phyloP scores from a whole-genome alignment of 2,329 filamentous ascomycete species.

The Colletotrichum euphorbiae region DNA sequence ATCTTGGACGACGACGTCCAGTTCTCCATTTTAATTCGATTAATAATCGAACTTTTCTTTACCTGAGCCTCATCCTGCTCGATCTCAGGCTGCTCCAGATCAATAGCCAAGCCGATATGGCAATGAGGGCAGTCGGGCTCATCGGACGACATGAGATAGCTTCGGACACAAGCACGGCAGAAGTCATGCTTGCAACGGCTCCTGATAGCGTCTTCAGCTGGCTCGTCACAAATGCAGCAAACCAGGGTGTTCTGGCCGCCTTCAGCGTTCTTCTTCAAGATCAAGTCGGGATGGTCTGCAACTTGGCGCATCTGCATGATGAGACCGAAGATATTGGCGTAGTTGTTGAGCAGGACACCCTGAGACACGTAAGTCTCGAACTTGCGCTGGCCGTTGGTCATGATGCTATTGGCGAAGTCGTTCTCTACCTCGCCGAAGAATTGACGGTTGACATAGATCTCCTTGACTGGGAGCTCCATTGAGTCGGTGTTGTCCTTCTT shows the following conservation, averaged over 20 bases:
- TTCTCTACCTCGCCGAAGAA: constrained; percentile 98
- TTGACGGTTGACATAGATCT: constrained; percentile 90
- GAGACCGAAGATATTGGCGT: constrained; percentile 97
- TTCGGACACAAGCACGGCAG: constrained; percentile 55
- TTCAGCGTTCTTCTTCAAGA: constrained; percentile 87
- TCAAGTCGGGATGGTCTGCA: constrained; percentile 93
- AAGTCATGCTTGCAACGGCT: constrained; percentile 91
- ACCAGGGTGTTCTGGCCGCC: constrained; percentile 91
- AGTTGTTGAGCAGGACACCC: constrained; percentile 95
- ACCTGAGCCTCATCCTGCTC: constrained; percentile 88
- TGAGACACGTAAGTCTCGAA: constrained; percentile 97
- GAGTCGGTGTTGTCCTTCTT: constrained; percentile 94
- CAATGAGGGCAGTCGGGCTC: constrained; percentile 87
- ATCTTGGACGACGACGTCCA: constrained; percentile 99
- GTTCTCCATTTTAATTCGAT: constrained; percentile 98
- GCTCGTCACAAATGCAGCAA: constrained; percentile 96
- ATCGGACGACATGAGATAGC: constrained; percentile 79
- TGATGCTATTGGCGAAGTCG: constrained; percentile 95
- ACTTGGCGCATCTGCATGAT: constrained; percentile 99
- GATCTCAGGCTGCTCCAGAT: constrained; percentile 94
- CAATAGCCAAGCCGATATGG: constrained; percentile 89
- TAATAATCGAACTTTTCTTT: constrained; percentile 98
- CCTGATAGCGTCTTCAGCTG: constrained; percentile 92
- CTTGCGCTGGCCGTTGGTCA: constrained; percentile 87
- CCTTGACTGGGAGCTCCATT: constrained; percentile 97